A percentile compares a stretch with the other conserved stretches of the same genome.
These are phyloP conservation scores for Botrytis sinoallii DNA, from an alignment of 2,329 filamentous ascomycete genomes.

Conservation along the genomic window DNA sequence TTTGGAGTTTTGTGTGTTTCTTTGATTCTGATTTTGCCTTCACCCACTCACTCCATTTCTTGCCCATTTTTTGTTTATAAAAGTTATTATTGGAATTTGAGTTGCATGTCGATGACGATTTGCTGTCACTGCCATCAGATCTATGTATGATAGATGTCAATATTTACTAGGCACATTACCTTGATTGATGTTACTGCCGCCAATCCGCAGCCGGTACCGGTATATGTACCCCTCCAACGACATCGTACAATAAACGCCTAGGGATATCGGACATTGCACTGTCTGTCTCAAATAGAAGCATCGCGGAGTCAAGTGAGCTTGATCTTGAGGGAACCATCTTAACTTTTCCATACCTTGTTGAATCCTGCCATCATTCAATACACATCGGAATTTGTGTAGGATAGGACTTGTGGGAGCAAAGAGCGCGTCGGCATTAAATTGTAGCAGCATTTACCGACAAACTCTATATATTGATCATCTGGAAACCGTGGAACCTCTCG, in stretches of 20 bases:
- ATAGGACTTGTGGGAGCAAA: not conserved
- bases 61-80: not conserved
- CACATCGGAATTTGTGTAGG: not conserved
- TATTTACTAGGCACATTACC: not conserved
- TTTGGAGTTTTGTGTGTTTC: not conserved
- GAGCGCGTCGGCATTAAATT: conserved; percentile 1
- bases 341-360: not conserved
- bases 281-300: conserved; percentile 12
- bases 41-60: not conserved
- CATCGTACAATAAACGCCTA: conserved; percentile 13
- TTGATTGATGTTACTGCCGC: conserved; percentile 10
- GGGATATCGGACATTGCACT: not conserved
- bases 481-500: not conserved
- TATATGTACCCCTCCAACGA: conserved; percentile 15
- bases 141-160: conserved; percentile 4
- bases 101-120: not conserved
- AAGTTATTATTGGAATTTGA: not conserved
- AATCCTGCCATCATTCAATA: not conserved
- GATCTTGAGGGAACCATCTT: not conserved
- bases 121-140: not conserved
- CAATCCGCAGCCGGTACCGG: conserved; percentile 6
- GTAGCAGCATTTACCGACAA: not conserved
- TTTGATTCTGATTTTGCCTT: not conserved
- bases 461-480: not conserved
- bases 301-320: conserved; percentile 3